Conservation (phyloP, 192 early-diverging fungal species). For the Backusella circina region DNA sequence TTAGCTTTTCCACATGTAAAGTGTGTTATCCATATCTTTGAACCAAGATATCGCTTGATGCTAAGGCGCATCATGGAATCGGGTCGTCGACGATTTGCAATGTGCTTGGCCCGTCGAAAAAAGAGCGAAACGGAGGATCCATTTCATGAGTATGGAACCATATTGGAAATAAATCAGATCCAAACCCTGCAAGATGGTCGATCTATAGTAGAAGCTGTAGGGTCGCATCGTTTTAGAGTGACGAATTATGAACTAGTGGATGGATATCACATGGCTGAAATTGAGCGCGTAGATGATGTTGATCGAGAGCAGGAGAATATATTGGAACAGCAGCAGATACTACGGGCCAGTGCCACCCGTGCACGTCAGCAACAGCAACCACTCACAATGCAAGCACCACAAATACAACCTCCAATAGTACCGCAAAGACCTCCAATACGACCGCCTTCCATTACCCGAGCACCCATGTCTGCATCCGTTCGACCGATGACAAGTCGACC, state of each 20-base stretch:
- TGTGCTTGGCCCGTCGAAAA: not conserved
- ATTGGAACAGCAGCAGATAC: conserved; percentile 18
- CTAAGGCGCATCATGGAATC: conserved; percentile 41
- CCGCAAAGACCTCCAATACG: not conserved
- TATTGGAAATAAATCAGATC: conserved; percentile 42
- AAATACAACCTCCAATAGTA: not conserved
- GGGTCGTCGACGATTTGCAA: conserved; percentile 29
- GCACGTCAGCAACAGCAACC: not conserved
- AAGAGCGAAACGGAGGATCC: conserved; percentile 11
- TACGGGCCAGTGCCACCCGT: not conserved
- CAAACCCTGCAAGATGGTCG: conserved; percentile 44
- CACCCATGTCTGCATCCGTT: not conserved
- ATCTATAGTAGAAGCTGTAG: conserved; percentile 46
- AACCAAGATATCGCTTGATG: conserved; percentile 54
- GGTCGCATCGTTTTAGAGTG: conserved; percentile 42
- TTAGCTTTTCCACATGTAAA: conserved; percentile 53
- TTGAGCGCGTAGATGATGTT: conserved; percentile 46
- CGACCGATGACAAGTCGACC: not conserved
- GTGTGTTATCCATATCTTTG: conserved; percentile 55
- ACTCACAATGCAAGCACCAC: not conserved
- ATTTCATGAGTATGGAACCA: conserved; percentile 44
- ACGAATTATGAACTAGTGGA: conserved; percentile 32
- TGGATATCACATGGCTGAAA: conserved; percentile 41
- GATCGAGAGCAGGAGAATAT: conserved; percentile 32
- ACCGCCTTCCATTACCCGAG: not conserved